Base-by-base conservation (phyloP, 2,329 filamentous ascomycete species). In the Teratosphaeria destructans region DNA sequence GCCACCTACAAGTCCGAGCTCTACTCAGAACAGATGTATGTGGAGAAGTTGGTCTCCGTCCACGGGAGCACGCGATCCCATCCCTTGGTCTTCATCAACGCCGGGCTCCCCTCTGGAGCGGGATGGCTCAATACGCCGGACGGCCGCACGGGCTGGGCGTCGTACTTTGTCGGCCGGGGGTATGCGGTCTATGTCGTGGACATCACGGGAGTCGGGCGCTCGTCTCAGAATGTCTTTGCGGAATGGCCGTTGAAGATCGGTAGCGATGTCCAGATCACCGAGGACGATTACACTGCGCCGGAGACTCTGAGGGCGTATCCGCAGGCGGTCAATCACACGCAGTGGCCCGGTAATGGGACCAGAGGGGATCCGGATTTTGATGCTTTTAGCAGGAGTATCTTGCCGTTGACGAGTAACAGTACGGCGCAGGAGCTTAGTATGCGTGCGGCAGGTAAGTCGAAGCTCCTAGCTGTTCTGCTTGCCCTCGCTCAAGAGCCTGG, bases 11-110 rank as follows among this genome's bases (percentile, higher is more conserved):
- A 34, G 16, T 56, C 55, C 6, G 29, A 32, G 29, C n/a, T 56
- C 59, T 27, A 61, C 59, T 32, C 56, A 26, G 74, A 75, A 57
- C 81, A 83, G 71, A 80, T 82, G 74, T 82, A 83, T 63, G 78
- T 82, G 32, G 81, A 83, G 70, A 73, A 73, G 59, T 71, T 82
- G 16, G 63, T 65, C 6, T 77, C 79, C 14, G 61, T 65, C 5
- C 7, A 37, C 29, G 26, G 55, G 59, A 67, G 67, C 54, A 65
- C 60, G 37, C 37, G 54, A 16, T 34, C 56, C 59, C 11, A 60
- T 12, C 77, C 77, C 0, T 67, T 79, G 37, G 66, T 79, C 29
- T 70, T 79, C 57, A 75, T 79, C 55, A 75, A 78, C 49, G 78
- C 52, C 26, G 49, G 49, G 56, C 75, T 69, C 10, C 72, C 76